Percentiles rank a stretch among this genome's conserved stretches.
Evolutionary conservation across 192 early-diverging fungal genomes (phyloP).

Genomic region (Dispira simplex): DNA sequence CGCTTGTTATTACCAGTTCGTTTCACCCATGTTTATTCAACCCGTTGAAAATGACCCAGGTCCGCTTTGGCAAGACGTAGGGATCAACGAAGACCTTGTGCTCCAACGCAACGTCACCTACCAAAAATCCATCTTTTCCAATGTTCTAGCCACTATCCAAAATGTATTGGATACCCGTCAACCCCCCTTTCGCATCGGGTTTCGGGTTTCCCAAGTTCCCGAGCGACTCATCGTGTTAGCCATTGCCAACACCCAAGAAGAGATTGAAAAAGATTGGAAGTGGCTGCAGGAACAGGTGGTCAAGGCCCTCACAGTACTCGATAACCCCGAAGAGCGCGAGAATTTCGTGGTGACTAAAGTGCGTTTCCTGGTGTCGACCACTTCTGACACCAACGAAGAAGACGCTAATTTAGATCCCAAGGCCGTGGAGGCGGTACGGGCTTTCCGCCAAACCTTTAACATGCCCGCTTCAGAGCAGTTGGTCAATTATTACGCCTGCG

Average conservation of each 20-base stretch:
- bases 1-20: no score
- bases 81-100: conserved; percentile 41
- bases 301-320: conserved; percentile 49
- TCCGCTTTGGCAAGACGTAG: conserved; percentile 50
- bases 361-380: conserved; percentile 65
- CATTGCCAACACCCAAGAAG: conserved; percentile 65
- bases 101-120: conserved; percentile 49
- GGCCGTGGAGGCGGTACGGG: conserved; percentile 69
- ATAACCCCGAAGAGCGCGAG: conserved; percentile 63
- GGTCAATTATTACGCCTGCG: conserved; percentile 92
- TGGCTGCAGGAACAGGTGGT: conserved; percentile 77
- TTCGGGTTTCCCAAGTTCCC: conserved; percentile 36
- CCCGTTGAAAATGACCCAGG: conserved; percentile 31
- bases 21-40: conserved; percentile 25
- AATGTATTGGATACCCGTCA: conserved; percentile 93
- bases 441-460: conserved; percentile 80
- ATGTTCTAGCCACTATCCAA: conserved; percentile 78
- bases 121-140: conserved; percentile 36
- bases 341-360: conserved; percentile 86
- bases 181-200: conserved; percentile 77
- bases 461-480: conserved; percentile 66
- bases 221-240: conserved; percentile 65
- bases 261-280: conserved; percentile 76
- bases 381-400: conserved; percentile 45
- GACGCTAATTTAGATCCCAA: conserved; percentile 67